These are phyloP conservation scores for Amorphotheca resinae DNA, from an alignment of 495 filamentous ascomycete species.

Conservation along the genomic window DNA sequence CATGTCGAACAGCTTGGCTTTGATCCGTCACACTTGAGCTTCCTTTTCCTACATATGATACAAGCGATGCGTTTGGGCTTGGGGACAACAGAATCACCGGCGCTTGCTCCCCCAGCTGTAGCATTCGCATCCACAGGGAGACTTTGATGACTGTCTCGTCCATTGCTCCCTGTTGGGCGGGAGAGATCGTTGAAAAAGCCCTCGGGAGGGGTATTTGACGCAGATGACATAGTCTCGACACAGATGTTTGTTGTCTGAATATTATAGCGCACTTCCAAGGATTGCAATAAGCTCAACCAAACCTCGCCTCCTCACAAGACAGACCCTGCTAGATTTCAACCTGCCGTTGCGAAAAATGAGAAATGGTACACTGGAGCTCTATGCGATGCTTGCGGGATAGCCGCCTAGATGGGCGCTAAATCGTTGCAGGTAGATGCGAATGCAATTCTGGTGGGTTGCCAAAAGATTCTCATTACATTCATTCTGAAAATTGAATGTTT, in stretches of 20 bases:
- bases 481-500: no score
- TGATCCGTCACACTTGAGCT: slow-evolving; percentile 67
- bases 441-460: no score
- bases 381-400: no score
- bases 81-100: slow-evolving; percentile 51
- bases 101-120: slow-evolving; percentile 25
- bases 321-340: no score
- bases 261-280: neutral
- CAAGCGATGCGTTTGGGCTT: slow-evolving; percentile 94
- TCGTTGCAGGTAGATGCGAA: no score
- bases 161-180: slow-evolving; percentile 26
- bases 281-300: no score
- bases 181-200: slow-evolving; percentile 46
- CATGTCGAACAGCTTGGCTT: slow-evolving; percentile 91
- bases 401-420: no score
- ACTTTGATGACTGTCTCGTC: slow-evolving; percentile 20
- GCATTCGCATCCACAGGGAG: slow-evolving; percentile 21
- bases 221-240: slow-evolving; percentile 28
- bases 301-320: no score
- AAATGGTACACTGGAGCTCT: no score
- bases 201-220: slow-evolving; percentile 28
- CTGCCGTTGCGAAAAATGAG: no score
- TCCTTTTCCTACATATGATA: slow-evolving; percentile 86
- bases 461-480: no score
- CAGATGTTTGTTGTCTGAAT: neutral